Percentiles rank a stretch among this genome's conserved stretches.
Conservation (phyloP, 257 asterid species). For the Lycium ferocissimum region DNA sequence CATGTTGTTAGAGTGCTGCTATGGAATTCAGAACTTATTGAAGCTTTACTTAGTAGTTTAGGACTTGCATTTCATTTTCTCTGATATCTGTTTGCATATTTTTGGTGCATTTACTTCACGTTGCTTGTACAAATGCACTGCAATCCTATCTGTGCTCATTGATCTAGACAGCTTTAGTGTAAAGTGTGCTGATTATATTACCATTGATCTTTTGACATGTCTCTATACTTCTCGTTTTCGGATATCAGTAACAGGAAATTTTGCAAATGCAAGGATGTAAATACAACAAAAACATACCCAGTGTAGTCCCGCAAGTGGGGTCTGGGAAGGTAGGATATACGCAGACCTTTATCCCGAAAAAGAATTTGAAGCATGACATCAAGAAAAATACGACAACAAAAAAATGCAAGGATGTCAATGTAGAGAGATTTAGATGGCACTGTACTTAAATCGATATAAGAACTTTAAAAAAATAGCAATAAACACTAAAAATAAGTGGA, state of each 20-base stretch:
- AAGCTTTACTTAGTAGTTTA: background rate
- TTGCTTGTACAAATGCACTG: too few species aligned
- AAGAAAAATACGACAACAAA: too few species aligned
- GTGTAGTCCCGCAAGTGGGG: too few species aligned
- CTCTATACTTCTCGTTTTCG: background rate
- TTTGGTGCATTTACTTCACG: background rate
- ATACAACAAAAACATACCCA: too few species aligned
- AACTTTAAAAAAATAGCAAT: background rate
- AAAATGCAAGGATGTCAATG: background rate
- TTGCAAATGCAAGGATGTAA: background rate
- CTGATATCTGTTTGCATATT: background rate
- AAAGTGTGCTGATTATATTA: background rate
- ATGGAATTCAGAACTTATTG: background rate
- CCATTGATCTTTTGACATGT: background rate
- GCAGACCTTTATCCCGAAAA: too few species aligned
- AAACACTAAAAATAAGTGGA: slow-evolving; percentile 34
- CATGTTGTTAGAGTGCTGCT: background rate
- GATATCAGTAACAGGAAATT: background rate
- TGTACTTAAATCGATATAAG: background rate
- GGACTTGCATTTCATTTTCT: background rate
- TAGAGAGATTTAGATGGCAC: slow-evolving; percentile 3
- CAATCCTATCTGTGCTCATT: background rate
- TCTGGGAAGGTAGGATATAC: too few species aligned
- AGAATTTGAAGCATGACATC: too few species aligned
- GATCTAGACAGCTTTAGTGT: background rate